phyloP scores from a whole-genome alignment of 495 filamentous ascomycete genomes.

The Aspergillus leporis region DNA sequence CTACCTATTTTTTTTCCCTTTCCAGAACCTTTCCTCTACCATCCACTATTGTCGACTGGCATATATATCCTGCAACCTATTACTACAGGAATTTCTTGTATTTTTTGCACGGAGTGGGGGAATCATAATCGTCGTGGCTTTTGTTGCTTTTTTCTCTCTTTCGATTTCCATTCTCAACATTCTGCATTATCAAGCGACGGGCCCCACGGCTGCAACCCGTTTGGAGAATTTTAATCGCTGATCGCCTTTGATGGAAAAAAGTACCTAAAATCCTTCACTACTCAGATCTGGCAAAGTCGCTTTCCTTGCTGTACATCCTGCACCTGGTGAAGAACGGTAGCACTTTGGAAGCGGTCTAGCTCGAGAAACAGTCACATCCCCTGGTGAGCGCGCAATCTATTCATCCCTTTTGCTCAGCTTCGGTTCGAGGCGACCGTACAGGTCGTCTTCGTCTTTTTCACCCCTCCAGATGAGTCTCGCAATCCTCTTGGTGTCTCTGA shows the following conservation, averaged over 20 bases:
- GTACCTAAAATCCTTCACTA: constrained; percentile 14
- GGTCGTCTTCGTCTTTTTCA: constrained; percentile 7
- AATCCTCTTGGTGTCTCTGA: background rate
- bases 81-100: constrained; percentile 5
- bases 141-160: background rate
- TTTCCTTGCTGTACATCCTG: constrained; percentile 12
- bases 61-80: constrained; percentile 20
- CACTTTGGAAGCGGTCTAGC: constrained; percentile 14
- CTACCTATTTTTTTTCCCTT: constrained; percentile 14
- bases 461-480: constrained; percentile 4
- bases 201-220: constrained; percentile 16
- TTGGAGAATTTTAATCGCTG: constrained; percentile 15
- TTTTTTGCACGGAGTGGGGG: background rate
- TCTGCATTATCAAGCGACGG: constrained; percentile 18
- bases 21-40: constrained; percentile 28
- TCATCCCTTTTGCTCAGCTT: constrained; percentile 4
- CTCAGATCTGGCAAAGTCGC: constrained; percentile 20
- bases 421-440: background rate
- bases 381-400: constrained; percentile 19
- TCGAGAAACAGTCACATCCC: constrained; percentile 13
- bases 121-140: background rate
- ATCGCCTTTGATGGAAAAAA: constrained; percentile 9
- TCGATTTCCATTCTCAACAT: constrained; percentile 1
- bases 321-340: constrained; percentile 16
- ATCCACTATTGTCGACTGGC: constrained; percentile 9